phyloP scores from a whole-genome alignment of 306 rosid genomes.

The Corylus avellana region DNA sequence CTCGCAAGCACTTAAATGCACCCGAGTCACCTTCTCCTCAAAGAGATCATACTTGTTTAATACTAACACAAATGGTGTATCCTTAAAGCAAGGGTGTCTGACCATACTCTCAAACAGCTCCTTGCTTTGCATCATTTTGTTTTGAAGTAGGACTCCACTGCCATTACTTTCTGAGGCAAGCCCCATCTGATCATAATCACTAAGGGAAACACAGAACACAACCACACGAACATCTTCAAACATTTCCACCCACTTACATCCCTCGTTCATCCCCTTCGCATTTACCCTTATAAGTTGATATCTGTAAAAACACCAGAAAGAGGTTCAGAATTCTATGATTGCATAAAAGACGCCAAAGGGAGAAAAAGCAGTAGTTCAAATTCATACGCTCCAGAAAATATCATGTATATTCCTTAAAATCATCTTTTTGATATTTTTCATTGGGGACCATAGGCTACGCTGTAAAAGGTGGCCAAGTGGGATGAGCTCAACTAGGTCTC shows the following conservation, averaged over 20 bases:
- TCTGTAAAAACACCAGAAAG: slow-evolving; percentile 46
- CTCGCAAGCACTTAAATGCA: slow-evolving; percentile 61
- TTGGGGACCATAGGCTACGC: background rate
- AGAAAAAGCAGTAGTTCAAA: background rate
- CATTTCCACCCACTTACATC: slow-evolving; percentile 99
- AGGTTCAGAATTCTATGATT: slow-evolving; percentile 8
- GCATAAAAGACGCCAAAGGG: background rate
- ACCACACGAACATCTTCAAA: slow-evolving; percentile 93
- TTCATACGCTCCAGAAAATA: background rate
- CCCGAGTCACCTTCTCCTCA: slow-evolving; percentile 69
- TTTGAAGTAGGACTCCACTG: slow-evolving; percentile 75
- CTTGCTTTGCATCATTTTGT: slow-evolving; percentile 94
- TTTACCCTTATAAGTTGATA: slow-evolving; percentile 95
- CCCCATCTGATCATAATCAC: slow-evolving; percentile 77
- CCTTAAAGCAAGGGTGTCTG: slow-evolving; percentile 83
- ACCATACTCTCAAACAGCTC: slow-evolving; percentile 90
- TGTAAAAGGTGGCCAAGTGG: background rate
- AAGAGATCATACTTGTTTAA: slow-evolving; percentile 90
- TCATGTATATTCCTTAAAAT: background rate
- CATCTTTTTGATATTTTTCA: background rate
- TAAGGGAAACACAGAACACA: slow-evolving; percentile 76
- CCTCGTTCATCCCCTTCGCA: slow-evolving; percentile 91
- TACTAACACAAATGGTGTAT: slow-evolving; percentile 78
- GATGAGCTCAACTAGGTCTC: background rate
- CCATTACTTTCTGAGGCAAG: slow-evolving; percentile 63